Percentiles rank a stretch among this genome's conserved stretches.
These are phyloP conservation scores for Austropuccinia psidii DNA, from an alignment of 1,284 basidiomycete species.

Conservation along the genomic window DNA sequence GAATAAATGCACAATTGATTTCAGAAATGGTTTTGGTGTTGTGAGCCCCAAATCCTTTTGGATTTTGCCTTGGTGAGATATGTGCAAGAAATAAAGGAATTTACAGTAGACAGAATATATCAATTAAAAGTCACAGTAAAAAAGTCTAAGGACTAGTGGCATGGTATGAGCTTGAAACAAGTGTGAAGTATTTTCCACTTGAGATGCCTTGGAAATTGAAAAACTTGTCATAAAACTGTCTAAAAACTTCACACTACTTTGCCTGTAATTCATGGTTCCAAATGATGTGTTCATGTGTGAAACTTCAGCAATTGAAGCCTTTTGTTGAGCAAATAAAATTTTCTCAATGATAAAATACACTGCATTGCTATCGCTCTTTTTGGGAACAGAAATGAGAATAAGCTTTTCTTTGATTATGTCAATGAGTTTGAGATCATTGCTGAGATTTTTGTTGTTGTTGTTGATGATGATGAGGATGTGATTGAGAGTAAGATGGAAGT, in stretches of 20 bases:
- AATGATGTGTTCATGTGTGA: conserved; percentile 29
- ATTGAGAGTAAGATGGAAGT: too few relatives aligned
- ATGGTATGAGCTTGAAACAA: conserved; percentile 30
- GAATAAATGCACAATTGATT: conserved; percentile 58
- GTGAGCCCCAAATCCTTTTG: conserved; percentile 51
- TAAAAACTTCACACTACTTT: conserved; percentile 29
- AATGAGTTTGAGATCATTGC: too few relatives aligned
- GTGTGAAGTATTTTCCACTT: background rate
- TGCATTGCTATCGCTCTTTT: conserved; percentile 30
- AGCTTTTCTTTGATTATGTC: conserved; percentile 29
- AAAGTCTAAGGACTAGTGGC: conserved; percentile 26
- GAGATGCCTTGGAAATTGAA: conserved; percentile 10
- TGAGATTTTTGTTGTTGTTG: too few relatives aligned
- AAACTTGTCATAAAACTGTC: conserved; percentile 34
- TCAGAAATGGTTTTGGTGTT: conserved; percentile 69
- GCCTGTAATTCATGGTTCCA: conserved; percentile 29
- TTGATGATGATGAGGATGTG: too few relatives aligned
- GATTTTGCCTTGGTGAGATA: background rate
- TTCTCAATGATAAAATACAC: conserved; percentile 35
- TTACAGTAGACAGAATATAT: conserved; percentile 35
- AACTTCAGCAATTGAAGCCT: conserved; percentile 11
- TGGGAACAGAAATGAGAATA: conserved; percentile 31
- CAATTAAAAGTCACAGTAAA: conserved; percentile 28
- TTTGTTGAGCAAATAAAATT: conserved; percentile 28
- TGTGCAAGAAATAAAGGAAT: conserved; percentile 17